A percentile compares a stretch with the other conserved stretches of the same genome.
Evolutionary conservation across 805 yeast species (phyloP).

Genomic region (Wickerhamomyces queroliae): DNA sequence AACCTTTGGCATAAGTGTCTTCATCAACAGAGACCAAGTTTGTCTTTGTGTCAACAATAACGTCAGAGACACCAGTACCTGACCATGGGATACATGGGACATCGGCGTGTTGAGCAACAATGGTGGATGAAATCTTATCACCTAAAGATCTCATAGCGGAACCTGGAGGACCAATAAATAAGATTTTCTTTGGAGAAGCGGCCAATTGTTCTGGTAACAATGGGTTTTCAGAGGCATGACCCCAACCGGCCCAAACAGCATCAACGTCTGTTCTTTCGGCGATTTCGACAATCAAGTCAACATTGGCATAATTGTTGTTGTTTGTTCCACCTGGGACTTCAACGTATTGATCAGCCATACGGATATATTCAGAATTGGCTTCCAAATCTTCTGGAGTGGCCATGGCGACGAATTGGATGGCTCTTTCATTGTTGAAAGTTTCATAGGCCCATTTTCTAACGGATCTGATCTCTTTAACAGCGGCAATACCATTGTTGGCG

Average conservation of each 20-base stretch:
- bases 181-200: constrained; percentile 81
- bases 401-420: constrained; percentile 94
- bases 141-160: constrained; percentile 99
- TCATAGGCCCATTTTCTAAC: constrained; percentile 99
- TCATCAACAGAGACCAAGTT: constrained; percentile 88
- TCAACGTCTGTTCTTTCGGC: constrained; percentile 96
- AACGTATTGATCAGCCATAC: constrained; percentile 98
- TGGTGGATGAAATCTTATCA: constrained; percentile 95
- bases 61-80: constrained; percentile 93
- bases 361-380: constrained; percentile 95
- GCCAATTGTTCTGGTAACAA: constrained; percentile 89
- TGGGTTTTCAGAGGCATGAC: constrained; percentile 99
- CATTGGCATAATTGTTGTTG: constrained; percentile 97
- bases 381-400: constrained; percentile 99
- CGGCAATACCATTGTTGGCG: constrained; percentile 99
- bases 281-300: constrained; percentile 91
- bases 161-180: constrained; percentile 98
- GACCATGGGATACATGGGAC: constrained; percentile 99
- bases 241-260: constrained; percentile 99
- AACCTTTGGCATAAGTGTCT: constrained; percentile 79
- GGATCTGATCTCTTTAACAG: constrained; percentile 96
- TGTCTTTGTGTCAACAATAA: constrained; percentile 57
- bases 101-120: constrained; percentile 97
- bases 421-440: constrained; percentile 94
- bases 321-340: constrained; percentile 99